phyloP scores from a whole-genome alignment of 139 green algal genomes.

The Chlamydomonas eustigma region DNA sequence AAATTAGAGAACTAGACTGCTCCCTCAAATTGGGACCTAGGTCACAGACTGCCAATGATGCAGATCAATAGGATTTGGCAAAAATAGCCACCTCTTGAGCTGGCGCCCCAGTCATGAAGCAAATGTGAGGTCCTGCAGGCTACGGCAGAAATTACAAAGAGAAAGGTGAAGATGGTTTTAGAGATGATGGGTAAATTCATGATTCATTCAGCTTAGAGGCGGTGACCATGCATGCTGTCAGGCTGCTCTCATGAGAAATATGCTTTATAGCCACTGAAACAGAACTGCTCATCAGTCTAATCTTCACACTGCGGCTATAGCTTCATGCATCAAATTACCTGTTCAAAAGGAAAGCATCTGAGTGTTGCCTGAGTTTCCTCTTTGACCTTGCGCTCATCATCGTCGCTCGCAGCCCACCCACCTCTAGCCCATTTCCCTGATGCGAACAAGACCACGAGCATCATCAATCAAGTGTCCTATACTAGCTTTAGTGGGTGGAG shows the following conservation, averaged over 20 bases:
- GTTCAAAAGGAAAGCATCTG: slow-evolving; percentile 92
- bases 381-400: slow-evolving; percentile 86
- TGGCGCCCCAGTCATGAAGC: slow-evolving; percentile 74
- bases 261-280: no score
- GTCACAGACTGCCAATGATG: no score
- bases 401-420: slow-evolving; percentile 80
- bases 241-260: no score
- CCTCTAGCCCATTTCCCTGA: slow-evolving; percentile 90
- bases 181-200: no score
- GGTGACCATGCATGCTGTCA: no score
- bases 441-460: neutral
- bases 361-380: slow-evolving; percentile 86
- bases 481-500: no score
- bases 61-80: slow-evolving; percentile 87
- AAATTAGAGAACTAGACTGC: no score
- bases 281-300: no score
- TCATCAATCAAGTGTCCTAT: neutral
- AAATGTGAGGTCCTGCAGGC: slow-evolving; percentile 52
- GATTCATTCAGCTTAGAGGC: no score
- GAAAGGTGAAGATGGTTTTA: no score
- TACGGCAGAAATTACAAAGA: no score
- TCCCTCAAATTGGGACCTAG: no score
- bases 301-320: slow-evolving; percentile 28
- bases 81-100: slow-evolving; percentile 91
- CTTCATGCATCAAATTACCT: slow-evolving; percentile 65